Evolutionary conservation across 257 asterid species (phyloP).

Genomic region (Solanum sejunctum): DNA sequence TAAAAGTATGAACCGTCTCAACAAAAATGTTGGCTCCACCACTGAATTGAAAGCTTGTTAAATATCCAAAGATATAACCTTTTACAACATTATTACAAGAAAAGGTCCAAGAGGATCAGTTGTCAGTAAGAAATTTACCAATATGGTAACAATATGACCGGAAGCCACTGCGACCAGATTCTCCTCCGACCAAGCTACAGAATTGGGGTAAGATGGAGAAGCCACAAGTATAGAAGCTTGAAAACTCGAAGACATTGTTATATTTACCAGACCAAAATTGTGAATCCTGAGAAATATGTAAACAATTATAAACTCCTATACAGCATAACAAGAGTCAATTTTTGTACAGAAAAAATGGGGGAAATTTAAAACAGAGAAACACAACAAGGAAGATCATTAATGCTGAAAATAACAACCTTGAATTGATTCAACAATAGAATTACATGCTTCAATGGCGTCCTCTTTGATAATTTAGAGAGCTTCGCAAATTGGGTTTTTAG

Average conservation of each 20-base stretch:
- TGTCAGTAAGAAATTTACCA: slow-evolving; percentile 27
- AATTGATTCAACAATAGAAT: neutral
- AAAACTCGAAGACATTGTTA: slow-evolving; percentile 47
- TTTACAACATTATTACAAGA: neutral
- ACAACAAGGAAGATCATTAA: neutral
- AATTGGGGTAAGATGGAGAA: slow-evolving; percentile 55
- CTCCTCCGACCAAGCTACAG: slow-evolving; percentile 86
- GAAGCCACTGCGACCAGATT: slow-evolving; percentile 81
- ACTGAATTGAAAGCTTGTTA: neutral
- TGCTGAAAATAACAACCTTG: neutral
- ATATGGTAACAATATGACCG: slow-evolving; percentile 41
- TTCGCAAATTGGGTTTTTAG: neutral
- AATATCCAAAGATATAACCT: neutral
- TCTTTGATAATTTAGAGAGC: neutral
- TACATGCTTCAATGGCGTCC: neutral
- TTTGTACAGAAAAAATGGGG: neutral
- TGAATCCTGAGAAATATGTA: neutral
- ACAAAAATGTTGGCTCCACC: too few relatives aligned
- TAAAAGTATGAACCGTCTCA: too few relatives aligned
- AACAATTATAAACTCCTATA: neutral
- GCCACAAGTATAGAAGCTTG: slow-evolving; percentile 50
- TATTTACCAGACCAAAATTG: neutral
- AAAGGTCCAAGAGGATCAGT: neutral
- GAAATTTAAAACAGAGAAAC: neutral
- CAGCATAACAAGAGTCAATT: neutral